Base-by-base conservation (phyloP, 192 early-diverging fungal genomes). In the Jimgerdemannia flammicorona region DNA sequence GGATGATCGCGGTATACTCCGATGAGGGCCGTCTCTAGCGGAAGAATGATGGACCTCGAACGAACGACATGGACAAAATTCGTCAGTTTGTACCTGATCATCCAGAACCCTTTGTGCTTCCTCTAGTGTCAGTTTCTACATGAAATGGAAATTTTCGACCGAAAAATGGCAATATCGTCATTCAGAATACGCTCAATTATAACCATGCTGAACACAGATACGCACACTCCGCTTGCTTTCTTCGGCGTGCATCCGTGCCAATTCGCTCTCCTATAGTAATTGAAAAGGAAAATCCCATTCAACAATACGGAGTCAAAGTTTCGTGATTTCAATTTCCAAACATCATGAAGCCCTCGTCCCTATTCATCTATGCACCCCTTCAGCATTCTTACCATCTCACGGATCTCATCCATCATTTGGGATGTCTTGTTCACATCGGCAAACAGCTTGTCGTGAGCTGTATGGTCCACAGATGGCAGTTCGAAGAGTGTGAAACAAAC, bases 211-310 rank as follows among this genome's bases (percentile, higher is more conserved):
- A n/a, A n/a, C n/a, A n/a, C n/a, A n/a, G 18, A 72, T 29, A 41
- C 74, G 66, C 49, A 74, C 74, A 54, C 74, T 74, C 14, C 67
- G 74, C 49, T 74, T 66, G 66, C 67, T 65, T 17, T 65, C 74
- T 44, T 74, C 64, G n/a, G 43, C 3, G 18, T 66, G 64, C 63
- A 73, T 73, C 42, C 67, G 64, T 64, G 72, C 67, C 29, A 73
- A 54, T 14, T 73, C 49, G 4, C 59, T 64, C 11, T 73, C 72
- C 72, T 73, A 54, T 54, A 18, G 4, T 20, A 20, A 3, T 11
- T 43, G 14, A 43, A 43, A 43, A 19, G 41, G 19, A 41, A 8
- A 14, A 44, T 59, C 44, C n/a, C n/a, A n/a, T n/a, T n/a, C n/a
- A n/a, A n/a, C n/a, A n/a, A n/a, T n/a, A n/a, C n/a, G n/a, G n/a